Base-by-base conservation (phyloP, 2,329 filamentous ascomycete species). In the Dactylonectria estremocensis region DNA sequence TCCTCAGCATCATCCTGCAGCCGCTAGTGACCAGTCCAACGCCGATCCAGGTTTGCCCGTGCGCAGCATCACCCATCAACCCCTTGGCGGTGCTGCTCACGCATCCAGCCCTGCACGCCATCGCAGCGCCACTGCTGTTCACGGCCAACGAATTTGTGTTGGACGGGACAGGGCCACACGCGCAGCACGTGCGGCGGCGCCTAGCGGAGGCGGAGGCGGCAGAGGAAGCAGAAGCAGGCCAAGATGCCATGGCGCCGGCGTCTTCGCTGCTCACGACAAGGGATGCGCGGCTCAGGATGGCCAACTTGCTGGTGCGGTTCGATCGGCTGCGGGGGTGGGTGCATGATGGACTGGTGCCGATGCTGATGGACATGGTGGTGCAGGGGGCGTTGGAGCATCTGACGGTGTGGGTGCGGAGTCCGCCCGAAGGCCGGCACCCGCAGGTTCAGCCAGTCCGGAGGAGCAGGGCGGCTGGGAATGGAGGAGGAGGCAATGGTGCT, bases 291-390 rank as follows among this genome's bases (percentile, higher is more conserved):
- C 73, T 72, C 31, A 76, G 75, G 55, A 69, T 81, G 13, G 67
- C 72, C 24, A 72, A 71, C 52, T 61, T 81, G 35, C 72, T 74
- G 49, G 67, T 81, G 33, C 65, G 75, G 16, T 72, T 80, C 20
- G 78, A 77, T 43, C 69, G 73, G 45, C 70, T 80, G 11, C 74
- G 79, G 24, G 77, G 72, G 8, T 81, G 79, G 79, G 69, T 81
- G 14, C 72, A 77, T 37, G 64, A 65, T 10, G 66, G 67, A 8
- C 56, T 80, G 1, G 75, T 78, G 48, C 77, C 77, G 24, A 59
- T 80, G 35, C 66, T 80, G 37, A 69, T 68, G 46, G 76, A 80
- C 56, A 77, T 81, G 73, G 76, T 76, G 20, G 71, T 80, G n/a
- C 66, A 74, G 20, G 79, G 79, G 8, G 66, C 67, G 18, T 71